Evolutionary conservation across 2,329 filamentous ascomycete species (phyloP).

Genomic region (Ceratocystis albifundus): DNA sequence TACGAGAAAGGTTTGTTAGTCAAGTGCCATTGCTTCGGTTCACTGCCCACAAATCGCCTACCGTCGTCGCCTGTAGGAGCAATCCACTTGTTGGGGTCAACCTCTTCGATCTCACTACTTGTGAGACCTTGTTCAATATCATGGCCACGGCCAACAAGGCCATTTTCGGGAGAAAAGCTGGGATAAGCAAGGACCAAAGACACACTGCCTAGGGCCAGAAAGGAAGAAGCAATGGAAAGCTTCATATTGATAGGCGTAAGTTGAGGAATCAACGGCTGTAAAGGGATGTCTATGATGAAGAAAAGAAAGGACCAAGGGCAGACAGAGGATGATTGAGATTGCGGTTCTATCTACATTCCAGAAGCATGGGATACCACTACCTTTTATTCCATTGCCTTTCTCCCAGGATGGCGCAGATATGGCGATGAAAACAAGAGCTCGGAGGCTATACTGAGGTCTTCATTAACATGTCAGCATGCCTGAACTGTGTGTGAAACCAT

Average conservation of each 20-base stretch:
- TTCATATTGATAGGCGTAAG: conserved; percentile 11
- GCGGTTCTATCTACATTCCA: neutral
- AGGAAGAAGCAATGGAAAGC: conserved; percentile 7
- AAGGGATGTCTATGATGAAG: neutral
- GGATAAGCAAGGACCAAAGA: conserved; percentile 20
- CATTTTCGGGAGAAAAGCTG: neutral
- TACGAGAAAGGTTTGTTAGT: neutral
- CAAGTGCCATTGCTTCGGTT: neutral
- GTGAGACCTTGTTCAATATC: neutral
- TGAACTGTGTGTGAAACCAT: too few species aligned
- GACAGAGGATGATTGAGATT: neutral
- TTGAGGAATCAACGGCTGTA: neutral
- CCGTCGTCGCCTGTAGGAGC: conserved; percentile 14
- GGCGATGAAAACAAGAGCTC: neutral
- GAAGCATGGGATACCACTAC: neutral
- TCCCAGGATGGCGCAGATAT: neutral
- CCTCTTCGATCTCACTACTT: neutral
- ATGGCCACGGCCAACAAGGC: neutral
- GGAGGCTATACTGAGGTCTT: too few species aligned
- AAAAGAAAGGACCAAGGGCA: neutral
- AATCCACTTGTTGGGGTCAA: conserved; percentile 19
- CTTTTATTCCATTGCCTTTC: neutral
- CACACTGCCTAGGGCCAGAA: conserved; percentile 18
- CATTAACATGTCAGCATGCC: too few species aligned
- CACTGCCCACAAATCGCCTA: neutral